These are phyloP conservation scores for Dendrobium chrysotoxum DNA, from an alignment of 106 monocot genomes.

Conservation along the genomic window DNA sequence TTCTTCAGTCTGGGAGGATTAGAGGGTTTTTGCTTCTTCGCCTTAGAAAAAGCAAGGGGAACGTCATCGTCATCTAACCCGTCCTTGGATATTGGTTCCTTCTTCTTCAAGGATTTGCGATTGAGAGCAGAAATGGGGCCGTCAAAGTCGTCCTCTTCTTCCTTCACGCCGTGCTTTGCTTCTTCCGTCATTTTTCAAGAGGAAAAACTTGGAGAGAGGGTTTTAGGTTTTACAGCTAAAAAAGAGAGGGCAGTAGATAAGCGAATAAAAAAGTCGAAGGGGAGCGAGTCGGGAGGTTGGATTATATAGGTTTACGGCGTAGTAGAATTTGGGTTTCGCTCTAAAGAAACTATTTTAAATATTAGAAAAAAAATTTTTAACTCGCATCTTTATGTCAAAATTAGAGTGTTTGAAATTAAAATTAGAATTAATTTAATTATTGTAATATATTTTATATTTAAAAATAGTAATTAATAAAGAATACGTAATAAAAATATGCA, in stretches of 20 bases:
- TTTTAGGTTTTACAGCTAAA: too few relatives aligned
- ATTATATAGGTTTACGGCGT: too few relatives aligned
- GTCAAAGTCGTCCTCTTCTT: slow-evolving; percentile 3
- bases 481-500: too few relatives aligned
- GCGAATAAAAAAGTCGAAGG: neutral
- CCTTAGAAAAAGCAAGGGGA: slow-evolving; percentile 22
- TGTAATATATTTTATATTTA: too few relatives aligned
- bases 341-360: too few relatives aligned
- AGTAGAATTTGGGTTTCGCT: too few relatives aligned
- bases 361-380: too few relatives aligned
- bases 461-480: too few relatives aligned
- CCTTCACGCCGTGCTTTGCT: neutral
- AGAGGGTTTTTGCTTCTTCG: slow-evolving; percentile 19
- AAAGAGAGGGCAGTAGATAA: neutral
- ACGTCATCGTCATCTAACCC: slow-evolving; percentile 27
- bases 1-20: slow-evolving; percentile 24
- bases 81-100: neutral
- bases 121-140: slow-evolving; percentile 4
- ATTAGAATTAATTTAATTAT: too few relatives aligned
- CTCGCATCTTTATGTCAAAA: too few relatives aligned
- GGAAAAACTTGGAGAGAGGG: neutral
- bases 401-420: too few relatives aligned
- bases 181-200: neutral
- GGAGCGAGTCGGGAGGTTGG: neutral
- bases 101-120: neutral